Evolutionary conservation across 495 filamentous ascomycete species (phyloP).

Genomic region (Opeltia flavorubescens): DNA sequence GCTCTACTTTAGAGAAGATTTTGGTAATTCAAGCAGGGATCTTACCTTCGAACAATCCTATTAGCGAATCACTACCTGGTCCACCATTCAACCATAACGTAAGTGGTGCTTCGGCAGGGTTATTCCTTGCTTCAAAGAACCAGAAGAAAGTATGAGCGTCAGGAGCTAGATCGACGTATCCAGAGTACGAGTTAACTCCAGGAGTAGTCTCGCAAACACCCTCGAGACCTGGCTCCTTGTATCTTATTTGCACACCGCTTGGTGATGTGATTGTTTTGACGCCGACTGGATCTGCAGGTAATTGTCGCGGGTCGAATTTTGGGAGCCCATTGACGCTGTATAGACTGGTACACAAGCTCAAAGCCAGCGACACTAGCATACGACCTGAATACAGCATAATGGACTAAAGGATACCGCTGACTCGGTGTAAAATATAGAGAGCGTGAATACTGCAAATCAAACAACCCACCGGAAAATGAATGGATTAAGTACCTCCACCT

Average conservation of each 20-base stretch:
- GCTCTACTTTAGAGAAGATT: constrained; percentile 12
- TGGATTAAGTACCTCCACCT: neutral
- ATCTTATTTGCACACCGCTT: constrained; percentile 36
- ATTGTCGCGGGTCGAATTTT: constrained; percentile 21
- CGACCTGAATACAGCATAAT: constrained; percentile 20
- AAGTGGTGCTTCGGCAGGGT: constrained; percentile 40
- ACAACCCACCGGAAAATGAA: neutral
- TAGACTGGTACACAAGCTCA: constrained; percentile 15
- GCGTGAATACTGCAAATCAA: neutral
- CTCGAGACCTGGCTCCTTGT: constrained; percentile 37
- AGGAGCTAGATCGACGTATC: constrained; percentile 49
- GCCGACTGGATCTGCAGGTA: constrained; percentile 34
- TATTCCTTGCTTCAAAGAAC: constrained; percentile 48
- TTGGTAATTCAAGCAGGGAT: constrained; percentile 18
- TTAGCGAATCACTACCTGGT: constrained; percentile 47
- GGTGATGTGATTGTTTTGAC: constrained; percentile 46
- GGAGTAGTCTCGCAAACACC: constrained; percentile 55
- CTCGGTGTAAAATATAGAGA: neutral
- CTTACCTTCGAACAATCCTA: constrained; percentile 54
- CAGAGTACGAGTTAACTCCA: constrained; percentile 49
- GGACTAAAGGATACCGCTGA: too few species aligned
- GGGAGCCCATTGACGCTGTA: constrained; percentile 8
- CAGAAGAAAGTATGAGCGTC: constrained; percentile 53
- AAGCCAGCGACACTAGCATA: constrained; percentile 15
- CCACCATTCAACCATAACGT: constrained; percentile 55